A percentile compares a stretch with the other conserved stretches of the same genome.
Conservation (phyloP, 2,329 filamentous ascomycete species). For the Ceratocystis diversiconidia region DNA sequence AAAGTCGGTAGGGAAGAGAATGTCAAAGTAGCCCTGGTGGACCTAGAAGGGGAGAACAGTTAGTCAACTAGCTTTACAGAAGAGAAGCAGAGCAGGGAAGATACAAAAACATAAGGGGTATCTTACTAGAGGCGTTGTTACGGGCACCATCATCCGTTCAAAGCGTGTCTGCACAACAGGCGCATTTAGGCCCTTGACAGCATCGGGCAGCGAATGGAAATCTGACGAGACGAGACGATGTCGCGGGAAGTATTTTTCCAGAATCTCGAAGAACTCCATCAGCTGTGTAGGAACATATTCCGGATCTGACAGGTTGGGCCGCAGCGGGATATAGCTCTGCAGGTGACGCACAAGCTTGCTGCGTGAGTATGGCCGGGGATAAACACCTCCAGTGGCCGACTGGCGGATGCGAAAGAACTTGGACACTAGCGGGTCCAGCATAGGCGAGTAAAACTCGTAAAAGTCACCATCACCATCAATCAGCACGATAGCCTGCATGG, state of each 20-base stretch:
- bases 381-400: slow-evolving; percentile 52
- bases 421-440: slow-evolving; percentile 67
- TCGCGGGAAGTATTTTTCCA: slow-evolving; percentile 75
- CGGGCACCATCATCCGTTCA: slow-evolving; percentile 71
- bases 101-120: background rate
- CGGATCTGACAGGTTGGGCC: slow-evolving; percentile 61
- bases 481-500: slow-evolving; percentile 77
- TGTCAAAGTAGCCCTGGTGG: slow-evolving; percentile 97
- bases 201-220: slow-evolving; percentile 74
- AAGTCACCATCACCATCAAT: slow-evolving; percentile 79
- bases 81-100: background rate
- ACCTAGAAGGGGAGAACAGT: slow-evolving; percentile 39
- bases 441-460: slow-evolving; percentile 77
- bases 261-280: slow-evolving; percentile 92
- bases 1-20: slow-evolving; percentile 96
- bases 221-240: slow-evolving; percentile 83
- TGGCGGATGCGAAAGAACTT: slow-evolving; percentile 76
- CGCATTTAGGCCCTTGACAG: slow-evolving; percentile 71
- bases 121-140: slow-evolving; percentile 75
- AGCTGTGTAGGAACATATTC: slow-evolving; percentile 91
- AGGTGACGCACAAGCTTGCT: slow-evolving; percentile 46
- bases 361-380: slow-evolving; percentile 45
- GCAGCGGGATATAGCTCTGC: slow-evolving; percentile 51
- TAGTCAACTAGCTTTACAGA: background rate
- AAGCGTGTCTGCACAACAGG: slow-evolving; percentile 95